Evolutionary conservation across 1,139 yeast species (phyloP), one percentile per base, ranked within the genome.

Genomic region (Geotrichum phurueaensis): DNA sequence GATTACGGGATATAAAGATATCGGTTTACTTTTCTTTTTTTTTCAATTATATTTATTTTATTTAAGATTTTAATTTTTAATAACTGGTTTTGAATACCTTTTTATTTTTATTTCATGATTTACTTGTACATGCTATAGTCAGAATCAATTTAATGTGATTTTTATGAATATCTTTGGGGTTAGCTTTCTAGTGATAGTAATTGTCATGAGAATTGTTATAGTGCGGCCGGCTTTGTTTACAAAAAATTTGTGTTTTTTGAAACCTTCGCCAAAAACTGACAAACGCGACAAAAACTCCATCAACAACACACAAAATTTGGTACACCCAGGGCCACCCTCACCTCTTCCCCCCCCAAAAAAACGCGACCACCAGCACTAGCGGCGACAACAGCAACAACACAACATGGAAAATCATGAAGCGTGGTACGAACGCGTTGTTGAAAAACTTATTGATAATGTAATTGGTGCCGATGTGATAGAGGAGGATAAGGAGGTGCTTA

Each of bases 371-470:
- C 47, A 20, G 33, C 27, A 23, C 3, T 29, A 20, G 33, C 27
- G 7, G 6, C 47, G 29, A 51, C 12, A 51, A 9, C 18, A 31
- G n/a, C 54, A 27, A 23, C 53, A 50, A 25, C 39, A 27, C 27
- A 51, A 51, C 33, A 53, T 22, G 29, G 45, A 39, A 20, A 48
- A 53, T 39, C 55, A 53, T 23, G 25, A 25, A 39, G 36, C 54
- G n/a, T 56, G 58, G 59, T 48, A 55, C 5, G 58, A 56, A 49
- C 59, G 57, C 33, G 58, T 58, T 23, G 25, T 61, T 15, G 57
- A 53, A 20, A 58, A 56, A 31, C 53, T 61, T 4, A 55, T 61
- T 31, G 61, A 58, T 25, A 55, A 56, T 50, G 53, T 59, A 20
- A 52, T 61, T 31, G 63, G 61, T 2, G 59, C 47, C 2, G 60